Conservation (phyloP, 1,284 basidiomycete genomes). For the Puccinia horiana region DNA sequence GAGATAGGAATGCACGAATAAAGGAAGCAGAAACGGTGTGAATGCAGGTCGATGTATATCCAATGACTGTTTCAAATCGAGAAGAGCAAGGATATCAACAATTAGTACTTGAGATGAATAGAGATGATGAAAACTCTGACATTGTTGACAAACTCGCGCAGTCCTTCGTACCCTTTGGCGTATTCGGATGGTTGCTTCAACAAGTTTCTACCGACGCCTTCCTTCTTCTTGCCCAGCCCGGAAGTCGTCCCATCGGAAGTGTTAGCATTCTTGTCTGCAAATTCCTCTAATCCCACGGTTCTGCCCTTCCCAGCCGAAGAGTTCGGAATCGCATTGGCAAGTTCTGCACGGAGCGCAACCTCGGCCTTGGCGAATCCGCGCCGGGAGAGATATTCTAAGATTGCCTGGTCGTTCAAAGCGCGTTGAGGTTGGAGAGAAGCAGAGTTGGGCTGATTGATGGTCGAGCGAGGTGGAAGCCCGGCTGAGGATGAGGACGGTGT, state of each 20-base stretch:
- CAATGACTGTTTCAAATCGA: conserved; percentile 52
- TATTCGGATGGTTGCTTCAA: conserved; percentile 49
- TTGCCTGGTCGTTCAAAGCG: conserved; percentile 61
- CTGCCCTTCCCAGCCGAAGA: conserved; percentile 53
- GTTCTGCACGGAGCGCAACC: conserved; percentile 70
- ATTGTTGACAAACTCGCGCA: conserved; percentile 52
- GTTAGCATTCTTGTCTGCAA: conserved; percentile 54
- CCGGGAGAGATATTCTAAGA: conserved; percentile 79
- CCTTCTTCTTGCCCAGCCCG: conserved; percentile 42
- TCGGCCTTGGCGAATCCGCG: conserved; percentile 78
- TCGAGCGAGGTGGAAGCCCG: conserved; percentile 11
- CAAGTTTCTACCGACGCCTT: conserved; percentile 42
- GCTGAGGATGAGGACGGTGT: conserved; percentile 15
- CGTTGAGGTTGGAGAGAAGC: not conserved
- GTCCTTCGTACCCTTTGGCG: conserved; percentile 51
- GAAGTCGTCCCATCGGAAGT: conserved; percentile 12
- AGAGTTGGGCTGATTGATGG: not conserved
- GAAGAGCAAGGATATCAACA: not conserved
- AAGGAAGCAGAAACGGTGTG: conserved; percentile 85
- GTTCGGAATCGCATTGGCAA: conserved; percentile 61
- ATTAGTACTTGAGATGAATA: conserved; percentile 55
- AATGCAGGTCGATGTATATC: conserved; percentile 71
- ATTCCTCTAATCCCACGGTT: conserved; percentile 58
- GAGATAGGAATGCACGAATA: conserved; percentile 96
- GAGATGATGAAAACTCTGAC: conserved; percentile 61